Evolutionary conservation across 108 stramenopile genomes (phyloP), one percentile per base, ranked within the genome.

Genomic region (Nannochloropsis gaditana): DNA sequence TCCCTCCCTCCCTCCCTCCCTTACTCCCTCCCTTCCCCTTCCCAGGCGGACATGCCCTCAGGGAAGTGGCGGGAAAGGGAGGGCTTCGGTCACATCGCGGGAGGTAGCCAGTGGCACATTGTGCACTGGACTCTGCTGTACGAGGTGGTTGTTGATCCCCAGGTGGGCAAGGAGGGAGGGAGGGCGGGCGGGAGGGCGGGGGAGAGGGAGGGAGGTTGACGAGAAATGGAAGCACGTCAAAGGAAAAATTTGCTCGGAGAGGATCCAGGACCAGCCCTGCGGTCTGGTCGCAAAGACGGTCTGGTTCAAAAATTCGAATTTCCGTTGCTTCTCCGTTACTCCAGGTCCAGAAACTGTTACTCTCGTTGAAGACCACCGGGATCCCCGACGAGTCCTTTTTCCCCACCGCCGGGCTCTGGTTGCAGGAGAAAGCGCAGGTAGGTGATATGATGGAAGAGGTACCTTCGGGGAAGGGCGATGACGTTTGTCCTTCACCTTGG

Each of bases 341-440:
- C 59, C 4, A 73, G 59, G 59, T 73, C 59, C 59, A 73, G n/a
- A n/a, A n/a, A n/a, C n/a, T 73, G 59, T 73, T 73, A n/a, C 59
- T 73, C 3, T 73, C 59, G 19, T n/a, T 73, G 15, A 73, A 73
- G n/a, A n/a, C 15, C 59, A 73, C 59, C 59, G 59, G 59, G 19
- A 73, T 73, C 59, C 59, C 59, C 5, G 59, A 73, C 4, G 59
- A 73, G 59, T 2, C 59, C 5, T 73, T 73, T n/a, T 73, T 73
- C 4, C 19, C 59, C 5, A 73, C 59, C 59, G 59, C 59, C 59
- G 59, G 19, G 59, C 59, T 73, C n/a, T 73, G 59, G 59, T n/a
- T 73, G 19, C 59, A 73, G n/a, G n/a, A n/a, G 15, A 73, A 15
- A 19, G 59, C 59, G 19, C 19, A 15, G 5, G 59, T 73, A 73